Evolutionary conservation across 1,139 yeast species (phyloP).

Genomic region (Yamadazyma sp.): DNA sequence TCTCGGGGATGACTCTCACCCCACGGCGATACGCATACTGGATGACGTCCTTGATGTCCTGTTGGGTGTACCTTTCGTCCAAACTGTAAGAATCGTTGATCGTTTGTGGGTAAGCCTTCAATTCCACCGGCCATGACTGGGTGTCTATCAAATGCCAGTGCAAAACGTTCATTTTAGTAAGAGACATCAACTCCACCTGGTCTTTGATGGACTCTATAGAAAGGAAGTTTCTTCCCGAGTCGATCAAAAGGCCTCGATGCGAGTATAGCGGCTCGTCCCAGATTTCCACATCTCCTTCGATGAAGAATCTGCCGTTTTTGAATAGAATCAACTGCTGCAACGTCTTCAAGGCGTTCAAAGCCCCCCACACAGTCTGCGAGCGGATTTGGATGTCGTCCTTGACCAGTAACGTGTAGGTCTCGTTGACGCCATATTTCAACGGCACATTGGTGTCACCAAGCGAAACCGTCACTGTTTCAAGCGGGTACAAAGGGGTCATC

Average conservation of each 20-base stretch:
- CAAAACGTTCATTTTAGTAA: slow-evolving; percentile 41
- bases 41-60: slow-evolving; percentile 32
- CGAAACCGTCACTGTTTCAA: background rate
- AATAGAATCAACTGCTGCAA: slow-evolving; percentile 43
- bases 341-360: slow-evolving; percentile 44
- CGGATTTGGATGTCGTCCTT: slow-evolving; percentile 21
- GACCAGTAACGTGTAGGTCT: slow-evolving; percentile 33
- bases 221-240: slow-evolving; percentile 44
- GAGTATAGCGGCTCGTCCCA: slow-evolving; percentile 39
- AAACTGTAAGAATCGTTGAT: slow-evolving; percentile 42
- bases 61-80: slow-evolving; percentile 32
- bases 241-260: slow-evolving; percentile 49
- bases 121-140: slow-evolving; percentile 48
- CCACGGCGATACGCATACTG: slow-evolving; percentile 40
- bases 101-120: slow-evolving; percentile 41
- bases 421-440: slow-evolving; percentile 28
- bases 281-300: slow-evolving; percentile 38
- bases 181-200: slow-evolving; percentile 45
- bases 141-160: slow-evolving; percentile 51
- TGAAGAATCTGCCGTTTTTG: slow-evolving; percentile 18
- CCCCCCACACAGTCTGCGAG: slow-evolving; percentile 47
- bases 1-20: slow-evolving; percentile 46
- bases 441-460: background rate
- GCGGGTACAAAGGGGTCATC: background rate
- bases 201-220: slow-evolving; percentile 28